Conservation (phyloP, 176 grass and related monocot species). For the Cenchrus americanus region DNA sequence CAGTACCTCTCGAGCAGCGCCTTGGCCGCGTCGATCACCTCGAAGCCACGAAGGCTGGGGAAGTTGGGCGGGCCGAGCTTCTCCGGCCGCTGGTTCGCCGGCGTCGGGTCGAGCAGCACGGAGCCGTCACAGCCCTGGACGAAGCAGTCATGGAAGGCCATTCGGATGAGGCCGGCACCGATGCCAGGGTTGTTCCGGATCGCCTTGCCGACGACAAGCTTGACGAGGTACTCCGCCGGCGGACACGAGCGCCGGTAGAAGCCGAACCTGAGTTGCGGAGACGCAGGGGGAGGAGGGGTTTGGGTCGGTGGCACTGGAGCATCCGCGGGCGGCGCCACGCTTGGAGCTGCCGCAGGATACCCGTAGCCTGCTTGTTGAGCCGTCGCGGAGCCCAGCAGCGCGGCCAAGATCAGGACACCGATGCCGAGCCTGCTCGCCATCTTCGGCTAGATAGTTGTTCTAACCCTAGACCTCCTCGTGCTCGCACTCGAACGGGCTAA, state of each 20-base stretch:
- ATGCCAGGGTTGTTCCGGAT: constrained; percentile 27
- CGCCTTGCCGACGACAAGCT: constrained; percentile 11
- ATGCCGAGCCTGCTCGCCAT: neutral
- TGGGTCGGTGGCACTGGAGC: no score
- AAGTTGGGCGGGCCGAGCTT: constrained; percentile 37
- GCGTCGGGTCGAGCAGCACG: constrained; percentile 43
- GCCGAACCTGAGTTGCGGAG: neutral
- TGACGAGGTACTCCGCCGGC: neutral
- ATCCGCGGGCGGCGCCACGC: no score
- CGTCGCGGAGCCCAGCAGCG: neutral
- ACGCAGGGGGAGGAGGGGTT: no score
- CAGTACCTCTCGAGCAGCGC: constrained; percentile 26
- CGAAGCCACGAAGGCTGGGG: constrained; percentile 46
- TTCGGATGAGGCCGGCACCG: constrained; percentile 53
- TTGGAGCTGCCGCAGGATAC: no score
- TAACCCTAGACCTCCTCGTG: no score
- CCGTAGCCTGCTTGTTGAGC: neutral
- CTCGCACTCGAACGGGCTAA: neutral
- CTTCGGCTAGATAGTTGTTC: no score
- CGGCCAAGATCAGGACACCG: neutral
- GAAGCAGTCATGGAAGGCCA: constrained; percentile 81
- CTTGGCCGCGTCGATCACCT: constrained; percentile 55
- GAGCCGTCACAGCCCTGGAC: constrained; percentile 67
- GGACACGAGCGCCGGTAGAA: constrained; percentile 53
- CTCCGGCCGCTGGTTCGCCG: constrained; percentile 44